Base-by-base conservation (phyloP, 441 rosid genomes). In the Eutrema salsugineum region DNA sequence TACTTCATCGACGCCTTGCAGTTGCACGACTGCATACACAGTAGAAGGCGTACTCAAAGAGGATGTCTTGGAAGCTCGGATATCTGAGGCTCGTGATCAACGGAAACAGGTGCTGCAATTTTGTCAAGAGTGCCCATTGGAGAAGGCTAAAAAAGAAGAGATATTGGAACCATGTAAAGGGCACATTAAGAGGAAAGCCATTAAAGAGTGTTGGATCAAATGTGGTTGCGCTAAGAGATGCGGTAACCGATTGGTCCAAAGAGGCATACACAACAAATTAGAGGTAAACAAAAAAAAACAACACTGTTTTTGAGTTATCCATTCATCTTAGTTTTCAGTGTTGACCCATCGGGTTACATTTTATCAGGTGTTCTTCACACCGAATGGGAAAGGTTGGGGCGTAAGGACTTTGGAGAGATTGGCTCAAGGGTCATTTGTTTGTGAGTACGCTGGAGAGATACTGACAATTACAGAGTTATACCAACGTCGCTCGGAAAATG, bases 361-460 rank as follows among this genome's bases (percentile, higher is more conserved):
- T 44, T 63, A 4, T 66, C 77, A 89, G 96, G 90, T 93, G 66
- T 93, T 91, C 79, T 77, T 81, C 74, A 88, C 98, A 4, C 62
- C 88, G 3, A 88, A 88, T 72, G 88, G 84, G 55, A 93, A 83
- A 80, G 94, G 93, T 4, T 93, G 98, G 98, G 97, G 98, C 11
- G 82, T 93, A 10, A 83, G 92, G 74, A 84, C 96, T 54, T 78
- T 88, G 32, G 90, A 91, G 73, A 88, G 85, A 73, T 80, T 93
- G 56, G 94, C 84, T 42, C 89, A 88, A 78, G 97, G 97, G 50
- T 79, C 93, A 15, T 93, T 89, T 78, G 80, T 91, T 15, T 93
- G 98, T 48, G 98, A 93, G 62, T 91, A 82, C 69, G 83, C 82
- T 50, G 98, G 98, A 48, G 97, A 93, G 65, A 81, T 93, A 59